phyloP scores from a whole-genome alignment of 2,329 filamentous ascomycete species.

The Calycina herbarum region DNA sequence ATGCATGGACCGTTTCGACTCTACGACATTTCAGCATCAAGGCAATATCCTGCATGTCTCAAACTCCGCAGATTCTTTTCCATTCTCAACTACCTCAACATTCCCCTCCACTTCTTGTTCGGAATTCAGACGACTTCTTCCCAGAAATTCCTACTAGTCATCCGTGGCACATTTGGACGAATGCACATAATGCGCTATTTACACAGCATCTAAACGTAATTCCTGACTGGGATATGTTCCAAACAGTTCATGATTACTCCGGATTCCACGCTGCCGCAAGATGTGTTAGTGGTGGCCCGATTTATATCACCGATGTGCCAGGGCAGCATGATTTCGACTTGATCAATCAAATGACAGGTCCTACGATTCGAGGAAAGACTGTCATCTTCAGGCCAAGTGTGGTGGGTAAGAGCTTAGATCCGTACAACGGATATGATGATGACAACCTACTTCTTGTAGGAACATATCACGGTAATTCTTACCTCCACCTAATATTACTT shows the following conservation, averaged over 20 bases:
- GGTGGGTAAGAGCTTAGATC: constrained; percentile 69
- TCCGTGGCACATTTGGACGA: constrained; percentile 93
- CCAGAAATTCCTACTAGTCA: constrained; percentile 79
- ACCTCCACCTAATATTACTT: background rate
- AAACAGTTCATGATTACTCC: constrained; percentile 66
- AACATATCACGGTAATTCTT: constrained; percentile 66
- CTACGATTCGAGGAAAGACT: constrained; percentile 69
- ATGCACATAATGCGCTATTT: constrained; percentile 84
- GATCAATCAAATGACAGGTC: constrained; percentile 78
- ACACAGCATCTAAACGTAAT: constrained; percentile 83
- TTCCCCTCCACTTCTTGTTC: constrained; percentile 69
- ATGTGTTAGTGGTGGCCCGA: constrained; percentile 85
- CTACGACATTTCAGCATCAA: constrained; percentile 76
- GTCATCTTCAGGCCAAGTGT: constrained; percentile 79
- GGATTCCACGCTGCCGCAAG: constrained; percentile 87
- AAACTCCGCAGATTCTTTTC: constrained; percentile 83
- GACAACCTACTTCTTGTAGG: constrained; percentile 73
- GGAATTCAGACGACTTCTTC: constrained; percentile 93
- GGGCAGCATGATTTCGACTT: constrained; percentile 75
- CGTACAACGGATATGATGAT: constrained; percentile 76
- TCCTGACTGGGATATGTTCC: constrained; percentile 79
- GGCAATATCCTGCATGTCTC: constrained; percentile 93
- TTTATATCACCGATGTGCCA: constrained; percentile 91
- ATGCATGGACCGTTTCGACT: constrained; percentile 79
- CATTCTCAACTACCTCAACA: constrained; percentile 78